Conservation (phyloP, 768 basidiomycete genomes). For the Astraeus odoratus region DNA sequence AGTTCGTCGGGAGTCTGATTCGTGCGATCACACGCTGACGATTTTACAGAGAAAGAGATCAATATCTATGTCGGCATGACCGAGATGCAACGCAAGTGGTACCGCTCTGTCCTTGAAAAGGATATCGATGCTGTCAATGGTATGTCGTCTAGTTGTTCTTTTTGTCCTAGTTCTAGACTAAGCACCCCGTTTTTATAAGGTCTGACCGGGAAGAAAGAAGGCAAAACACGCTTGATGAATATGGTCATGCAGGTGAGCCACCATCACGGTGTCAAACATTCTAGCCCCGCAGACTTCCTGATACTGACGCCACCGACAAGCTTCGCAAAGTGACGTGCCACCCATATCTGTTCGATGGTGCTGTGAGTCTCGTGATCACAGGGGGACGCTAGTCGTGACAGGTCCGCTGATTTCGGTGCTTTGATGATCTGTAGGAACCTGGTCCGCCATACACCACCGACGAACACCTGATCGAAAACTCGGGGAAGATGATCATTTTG, state of each 20-base stretch:
- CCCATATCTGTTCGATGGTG: slow-evolving; percentile 89
- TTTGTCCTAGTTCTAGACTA: not conserved
- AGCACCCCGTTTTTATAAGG: slow-evolving; percentile 38
- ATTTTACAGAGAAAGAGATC: slow-evolving; percentile 81
- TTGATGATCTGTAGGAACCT: slow-evolving; percentile 76
- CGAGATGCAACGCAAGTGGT: slow-evolving; percentile 99
- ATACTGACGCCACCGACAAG: slow-evolving; percentile 25
- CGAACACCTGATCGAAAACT: slow-evolving; percentile 90
- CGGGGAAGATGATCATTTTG: slow-evolving; percentile 95
- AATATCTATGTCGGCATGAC: slow-evolving; percentile 97
- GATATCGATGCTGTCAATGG: slow-evolving; percentile 99
- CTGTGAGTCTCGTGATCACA: slow-evolving; percentile 40
- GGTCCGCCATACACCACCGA: slow-evolving; percentile 98
- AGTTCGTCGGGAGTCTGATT: slow-evolving; percentile 89
- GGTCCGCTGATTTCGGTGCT: not conserved
- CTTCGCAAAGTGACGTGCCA: slow-evolving; percentile 86
- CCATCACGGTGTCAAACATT: not conserved
- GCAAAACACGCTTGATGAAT: slow-evolving; percentile 95
- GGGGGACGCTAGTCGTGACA: no score
- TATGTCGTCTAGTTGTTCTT: slow-evolving; percentile 20
- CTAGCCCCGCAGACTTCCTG: not conserved
- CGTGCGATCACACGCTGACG: not conserved
- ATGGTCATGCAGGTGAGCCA: slow-evolving; percentile 96
- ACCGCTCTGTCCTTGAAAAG: slow-evolving; percentile 91
- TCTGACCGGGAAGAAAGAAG: slow-evolving; percentile 94